Evolutionary conservation across 225 moss, liverwort and hornwort species (phyloP).

Genomic region (Antitrichia curtipendula): DNA sequence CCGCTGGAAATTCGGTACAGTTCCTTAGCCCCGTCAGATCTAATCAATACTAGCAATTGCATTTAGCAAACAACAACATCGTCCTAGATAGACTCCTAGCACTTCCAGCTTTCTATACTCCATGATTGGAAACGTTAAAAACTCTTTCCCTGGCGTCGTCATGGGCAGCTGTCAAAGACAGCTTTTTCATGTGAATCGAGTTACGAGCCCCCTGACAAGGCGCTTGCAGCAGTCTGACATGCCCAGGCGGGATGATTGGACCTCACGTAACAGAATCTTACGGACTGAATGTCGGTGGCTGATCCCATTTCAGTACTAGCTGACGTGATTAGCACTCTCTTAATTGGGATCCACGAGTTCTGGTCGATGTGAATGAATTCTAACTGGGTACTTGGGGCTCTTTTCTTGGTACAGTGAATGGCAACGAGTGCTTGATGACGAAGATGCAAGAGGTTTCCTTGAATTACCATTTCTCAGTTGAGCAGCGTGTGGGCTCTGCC

Average conservation of each 20-base stretch:
- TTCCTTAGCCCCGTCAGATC: not conserved
- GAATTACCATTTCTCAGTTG: constrained; percentile 69
- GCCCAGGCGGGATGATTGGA: not conserved
- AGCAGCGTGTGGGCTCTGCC: constrained; percentile 65
- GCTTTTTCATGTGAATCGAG: not conserved
- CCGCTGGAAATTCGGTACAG: constrained; percentile 55
- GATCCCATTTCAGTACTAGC: not conserved
- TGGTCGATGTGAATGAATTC: not conserved
- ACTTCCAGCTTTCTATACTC: not conserved
- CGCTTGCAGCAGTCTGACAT: not conserved
- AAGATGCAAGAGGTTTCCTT: constrained; percentile 85
- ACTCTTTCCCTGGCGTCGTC: not conserved
- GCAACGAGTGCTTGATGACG: constrained; percentile 78
- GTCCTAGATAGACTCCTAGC: not conserved
- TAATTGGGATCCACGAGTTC: not conserved
- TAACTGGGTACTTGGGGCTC: not conserved
- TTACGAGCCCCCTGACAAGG: not conserved
- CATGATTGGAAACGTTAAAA: not conserved
- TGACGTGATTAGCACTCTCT: not conserved
- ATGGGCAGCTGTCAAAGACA: not conserved
- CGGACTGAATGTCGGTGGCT: not conserved
- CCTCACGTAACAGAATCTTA: not conserved
- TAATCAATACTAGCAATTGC: not conserved
- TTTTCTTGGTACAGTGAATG: constrained; percentile 49
- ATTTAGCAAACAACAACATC: no score